Conservation (phyloP, 441 rosid species). For the Raphanus hybrid region DNA sequence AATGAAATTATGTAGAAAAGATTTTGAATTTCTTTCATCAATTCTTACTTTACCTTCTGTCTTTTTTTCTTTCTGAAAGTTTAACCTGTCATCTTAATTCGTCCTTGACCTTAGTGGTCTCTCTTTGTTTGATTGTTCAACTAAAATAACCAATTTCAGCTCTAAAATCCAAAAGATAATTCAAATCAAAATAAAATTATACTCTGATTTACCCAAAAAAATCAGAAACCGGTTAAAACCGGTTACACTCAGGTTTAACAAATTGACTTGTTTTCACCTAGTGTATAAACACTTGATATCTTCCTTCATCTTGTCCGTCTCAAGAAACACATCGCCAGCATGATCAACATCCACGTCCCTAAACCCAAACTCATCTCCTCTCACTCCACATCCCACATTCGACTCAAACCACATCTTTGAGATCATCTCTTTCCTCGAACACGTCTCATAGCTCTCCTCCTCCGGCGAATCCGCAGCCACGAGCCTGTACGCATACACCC, state of each 20-base stretch:
- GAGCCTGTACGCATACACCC: constrained; percentile 70
- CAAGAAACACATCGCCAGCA: constrained; percentile 63
- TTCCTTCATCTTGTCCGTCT: constrained; percentile 49
- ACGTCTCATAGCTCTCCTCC: constrained; percentile 65
- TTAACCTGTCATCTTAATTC: too few relatives aligned
- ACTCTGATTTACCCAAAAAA: neutral
- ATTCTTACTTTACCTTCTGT: too few relatives aligned
- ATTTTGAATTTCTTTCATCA: too few relatives aligned
- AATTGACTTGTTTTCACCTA: constrained; percentile 48
- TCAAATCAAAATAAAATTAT: neutral
- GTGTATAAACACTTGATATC: constrained; percentile 60
- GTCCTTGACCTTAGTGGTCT: too few relatives aligned
- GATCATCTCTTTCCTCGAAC: constrained; percentile 75
- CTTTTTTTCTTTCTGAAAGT: too few relatives aligned
- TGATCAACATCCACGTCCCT: constrained; percentile 56
- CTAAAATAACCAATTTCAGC: neutral
- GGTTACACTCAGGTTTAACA: constrained; percentile 14
- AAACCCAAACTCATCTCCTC: constrained; percentile 48
- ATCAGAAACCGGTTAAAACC: neutral
- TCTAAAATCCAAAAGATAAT: neutral
- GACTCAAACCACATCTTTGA: constrained; percentile 95
- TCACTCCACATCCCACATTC: constrained; percentile 62
- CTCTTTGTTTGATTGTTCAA: too few relatives aligned
- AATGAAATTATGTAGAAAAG: too few relatives aligned
- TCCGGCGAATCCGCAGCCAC: constrained; percentile 84